A percentile compares a stretch with the other conserved stretches of the same genome.
These are phyloP conservation scores for Neltuma alba DNA, from an alignment of 306 rosid genomes.

Conservation along the genomic window DNA sequence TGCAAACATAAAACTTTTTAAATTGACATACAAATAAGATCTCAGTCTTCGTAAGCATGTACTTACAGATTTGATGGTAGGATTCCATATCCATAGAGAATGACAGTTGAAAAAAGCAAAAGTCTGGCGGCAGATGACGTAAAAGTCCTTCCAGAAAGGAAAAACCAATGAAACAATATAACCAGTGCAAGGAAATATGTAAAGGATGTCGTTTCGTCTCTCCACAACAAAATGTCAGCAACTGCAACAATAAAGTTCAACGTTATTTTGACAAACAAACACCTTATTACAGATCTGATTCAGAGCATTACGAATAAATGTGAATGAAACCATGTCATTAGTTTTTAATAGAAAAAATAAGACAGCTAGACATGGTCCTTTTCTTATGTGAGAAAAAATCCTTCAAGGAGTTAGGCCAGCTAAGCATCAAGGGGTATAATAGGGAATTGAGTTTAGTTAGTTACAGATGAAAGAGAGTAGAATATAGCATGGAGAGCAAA, in stretches of 20 bases:
- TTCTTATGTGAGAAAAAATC: neutral
- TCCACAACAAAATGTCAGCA: constrained; percentile 87
- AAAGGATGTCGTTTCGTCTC: constrained; percentile 82
- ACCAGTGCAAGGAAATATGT: constrained; percentile 56
- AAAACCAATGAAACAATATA: constrained; percentile 79
- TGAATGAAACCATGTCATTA: neutral
- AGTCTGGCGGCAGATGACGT: constrained; percentile 61
- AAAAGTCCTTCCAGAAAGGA: constrained; percentile 72
- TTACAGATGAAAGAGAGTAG: neutral
- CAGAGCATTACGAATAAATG: constrained; percentile 21
- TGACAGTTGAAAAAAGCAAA: constrained; percentile 47
- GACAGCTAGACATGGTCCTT: neutral
- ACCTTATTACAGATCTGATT: constrained; percentile 18
- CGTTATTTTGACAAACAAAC: constrained; percentile 38
- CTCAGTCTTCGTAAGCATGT: constrained; percentile 28
- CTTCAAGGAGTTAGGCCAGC: neutral
- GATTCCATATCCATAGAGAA: constrained; percentile 62
- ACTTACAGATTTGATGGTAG: constrained; percentile 69
- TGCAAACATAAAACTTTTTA: constrained; percentile 18
- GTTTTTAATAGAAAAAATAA: neutral
- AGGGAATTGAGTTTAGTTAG: neutral
- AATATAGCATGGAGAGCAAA: neutral
- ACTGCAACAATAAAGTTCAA: constrained; percentile 61
- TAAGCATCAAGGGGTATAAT: neutral
- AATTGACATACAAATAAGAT: constrained; percentile 18